Base-by-base conservation (phyloP, 1,284 basidiomycete genomes). In the Sanghuangporus baumii region DNA sequence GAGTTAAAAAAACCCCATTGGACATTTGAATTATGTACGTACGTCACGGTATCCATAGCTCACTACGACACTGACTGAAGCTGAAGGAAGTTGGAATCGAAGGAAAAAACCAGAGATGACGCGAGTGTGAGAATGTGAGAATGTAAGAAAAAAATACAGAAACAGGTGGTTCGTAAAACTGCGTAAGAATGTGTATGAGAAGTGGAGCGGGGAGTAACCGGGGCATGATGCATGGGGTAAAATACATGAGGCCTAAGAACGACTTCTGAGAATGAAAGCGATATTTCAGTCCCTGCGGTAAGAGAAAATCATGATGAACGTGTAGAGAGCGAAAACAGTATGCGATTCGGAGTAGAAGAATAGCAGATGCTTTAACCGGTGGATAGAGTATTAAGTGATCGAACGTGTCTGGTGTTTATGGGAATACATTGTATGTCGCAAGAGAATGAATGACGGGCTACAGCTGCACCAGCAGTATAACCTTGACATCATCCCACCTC, bases 401-500 rank as follows among this genome's bases (percentile, higher is more conserved):
- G 6, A 43, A 43, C n/a, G 26, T 2, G 26, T 31, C 26, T 31
- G 26, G 26, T 31, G 26, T 31, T 31, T 31, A 31, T 31, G 26
- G 26, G 26, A 5, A 31, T 31, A 31, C 26, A 5, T 31, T 31
- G 26, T 31, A 31, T 31, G 26, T 31, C 26, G 26, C 26, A 31
- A 31, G 26, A 31, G 26, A 31, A 23, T 23, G 26, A 31, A 23
- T 23, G 23, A 2, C 23, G 23, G 23, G 23, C 23, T 23, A 23
- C 23, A 23, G 23, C 23, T 23, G 23, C 23, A 23, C 23, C 23
- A 23, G 23, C 23, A 23, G 23, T 23, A 2, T 23, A 23, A 23
- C 23, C 23, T 23, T 23, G 23, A 2, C 23, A 23, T 23, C 2
- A 23, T 23, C 23, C 23, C 1, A 34, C 67, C 65, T 23, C 72